Evolutionary conservation across 129 eudicot genomes (phyloP), one percentile per base, ranked within the genome.

Genomic region (Flaveria bidentis): DNA sequence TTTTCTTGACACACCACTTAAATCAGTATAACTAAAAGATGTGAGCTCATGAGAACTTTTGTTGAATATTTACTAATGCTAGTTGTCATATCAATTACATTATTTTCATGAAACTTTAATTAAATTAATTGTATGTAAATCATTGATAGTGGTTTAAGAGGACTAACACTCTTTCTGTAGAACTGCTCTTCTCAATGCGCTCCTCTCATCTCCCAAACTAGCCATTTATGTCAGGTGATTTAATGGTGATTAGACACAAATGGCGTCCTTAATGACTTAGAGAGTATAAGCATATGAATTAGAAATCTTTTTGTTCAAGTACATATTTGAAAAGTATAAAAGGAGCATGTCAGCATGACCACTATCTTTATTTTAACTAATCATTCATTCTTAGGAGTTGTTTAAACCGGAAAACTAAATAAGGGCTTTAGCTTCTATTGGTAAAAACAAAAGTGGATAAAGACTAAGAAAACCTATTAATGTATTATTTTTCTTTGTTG

Each of bases 141-240:
- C 41, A 26, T 61, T 26, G 23, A 68, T 20, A 18, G 51, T 17
- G 52, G 33, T 67, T 67, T 41, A 22, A 33, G 30, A 67, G 9
- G 30, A 20, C 52, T 18, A 58, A 44, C n/a, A 45, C 4, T 46
- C 9, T 39, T 15, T 67, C 28, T 45, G 72, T 44, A 42, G n/a
- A 45, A 68, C 6, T 20, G 41, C 44, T 45, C 51, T 44, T 17
- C 20, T n/a, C 13, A 28, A 28, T 23, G 41, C 14, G 25, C 14
- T 49, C 25, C 28, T n/a, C 71, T 25, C 71, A 66, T n/a, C 22
- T 36, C 71, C 50, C 71, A 66, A 41, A 33, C 39, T 66, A 66
- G 25, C 71, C 51, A 39, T 33, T 66, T 39, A 66, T 16, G 50
- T 66, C 39, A 22, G 64, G 64, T 57, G 17, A 57, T 20, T 2